These are phyloP conservation scores for Malbranchea cinnamomea DNA, from an alignment of 2,329 filamentous ascomycete genomes.

Conservation along the genomic window DNA sequence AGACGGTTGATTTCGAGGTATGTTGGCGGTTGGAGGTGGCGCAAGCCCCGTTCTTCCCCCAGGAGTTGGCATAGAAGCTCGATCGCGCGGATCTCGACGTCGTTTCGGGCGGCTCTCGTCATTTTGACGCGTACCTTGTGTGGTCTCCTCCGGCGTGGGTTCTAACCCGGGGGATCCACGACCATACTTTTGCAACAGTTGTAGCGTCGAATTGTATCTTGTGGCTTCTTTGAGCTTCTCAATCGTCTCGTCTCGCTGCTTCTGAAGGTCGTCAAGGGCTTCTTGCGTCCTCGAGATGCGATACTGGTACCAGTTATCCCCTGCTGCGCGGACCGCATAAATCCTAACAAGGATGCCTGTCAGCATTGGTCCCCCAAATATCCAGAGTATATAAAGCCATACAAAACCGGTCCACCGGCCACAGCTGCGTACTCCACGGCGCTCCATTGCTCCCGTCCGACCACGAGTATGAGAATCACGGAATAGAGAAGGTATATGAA, in stretches of 20 bases:
- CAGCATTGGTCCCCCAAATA: conserved; percentile 4
- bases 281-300: conserved; percentile 55
- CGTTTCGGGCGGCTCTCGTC: conserved; percentile 14
- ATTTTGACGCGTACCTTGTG: conserved; percentile 11
- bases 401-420: conserved; percentile 64
- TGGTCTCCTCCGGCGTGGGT: conserved; percentile 15
- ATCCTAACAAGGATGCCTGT: conserved; percentile 44
- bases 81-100: conserved; percentile 10
- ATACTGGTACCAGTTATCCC: conserved; percentile 64
- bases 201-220: conserved; percentile 86
- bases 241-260: conserved; percentile 73
- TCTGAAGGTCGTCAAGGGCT: conserved; percentile 58
- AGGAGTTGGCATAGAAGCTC: conserved; percentile 14
- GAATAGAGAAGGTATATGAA: conserved; percentile 82
- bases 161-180: conserved; percentile 38
- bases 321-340: conserved; percentile 52
- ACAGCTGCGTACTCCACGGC: conserved; percentile 64
- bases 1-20: conserved; percentile 23
- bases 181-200: conserved; percentile 89
- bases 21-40: conserved; percentile 52
- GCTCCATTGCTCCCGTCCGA: conserved; percentile 69
- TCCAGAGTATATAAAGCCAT: conserved; percentile 19
- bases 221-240: conserved; percentile 89
- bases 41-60: conserved; percentile 37
- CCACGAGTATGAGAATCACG: conserved; percentile 67